Evolutionary conservation across 2,329 filamentous ascomycete species (phyloP), one percentile per base, ranked within the genome.

Genomic region (Trichoderma sp.): DNA sequence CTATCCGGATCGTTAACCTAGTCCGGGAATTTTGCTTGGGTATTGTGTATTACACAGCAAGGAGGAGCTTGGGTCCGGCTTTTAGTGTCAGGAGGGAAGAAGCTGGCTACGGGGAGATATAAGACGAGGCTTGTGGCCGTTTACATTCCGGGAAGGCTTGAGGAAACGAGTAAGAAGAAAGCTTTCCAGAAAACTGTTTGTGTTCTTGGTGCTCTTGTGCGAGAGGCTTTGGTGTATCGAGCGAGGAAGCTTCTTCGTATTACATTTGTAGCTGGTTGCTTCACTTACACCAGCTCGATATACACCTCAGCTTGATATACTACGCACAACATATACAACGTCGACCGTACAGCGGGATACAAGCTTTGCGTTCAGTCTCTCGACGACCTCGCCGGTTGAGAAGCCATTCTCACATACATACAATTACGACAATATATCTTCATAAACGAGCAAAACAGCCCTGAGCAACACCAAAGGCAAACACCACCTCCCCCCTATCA

Each of bases 151-250:
- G 50, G 50, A 15, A 24, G 39, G 26, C 21, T 52, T 14, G 39
- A 1, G 9, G 30, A 34, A 34, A 34, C 2, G 30, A 7, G 34
- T 39, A 54, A 14, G 24, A 45, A 10, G 7, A 39, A 44, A 39
- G 30, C 21, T 43, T 51, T 44, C 12, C 34, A 69, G 67, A 71
- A 73, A 3, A 70, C 59, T 17, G 39, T 54, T 21, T 48, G 30
- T 10, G 9, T 50, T 63, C 19, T 19, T 21, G 28, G 12, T 55
- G 15, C 57, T 50, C 45, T 43, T 15, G 21, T 24, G 19, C 34
- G n/a, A 24, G 28, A 17, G 43, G 45, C 57, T 60, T 60, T 60
- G 45, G 7, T 9, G 39, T 7, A 51, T 34, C 21, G 3, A 39
- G 7, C 15, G 24, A 60, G 6, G 15, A 24, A 24, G 17, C 21